phyloP scores from a whole-genome alignment of 305 asterid species.

The Fraxinus nigra region DNA sequence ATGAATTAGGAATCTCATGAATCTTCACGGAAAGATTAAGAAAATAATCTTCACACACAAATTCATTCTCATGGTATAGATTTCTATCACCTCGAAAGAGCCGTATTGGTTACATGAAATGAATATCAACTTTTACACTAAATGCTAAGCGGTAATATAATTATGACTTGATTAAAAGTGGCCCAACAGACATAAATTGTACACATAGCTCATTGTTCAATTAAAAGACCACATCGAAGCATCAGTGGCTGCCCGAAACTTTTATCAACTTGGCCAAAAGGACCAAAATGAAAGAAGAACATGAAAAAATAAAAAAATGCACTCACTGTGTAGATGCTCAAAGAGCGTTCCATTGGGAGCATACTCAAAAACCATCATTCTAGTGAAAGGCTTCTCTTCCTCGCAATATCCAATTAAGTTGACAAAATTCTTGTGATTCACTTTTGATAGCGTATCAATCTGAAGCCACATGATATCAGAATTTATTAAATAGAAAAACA shows the following conservation, averaged over 20 bases:
- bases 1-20: slow-evolving; percentile 7
- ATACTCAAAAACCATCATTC: slow-evolving; percentile 94
- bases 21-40: not conserved
- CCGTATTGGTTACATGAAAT: not conserved
- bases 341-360: slow-evolving; percentile 94
- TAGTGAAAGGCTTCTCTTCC: slow-evolving; percentile 77
- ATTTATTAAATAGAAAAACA: slow-evolving; percentile 4
- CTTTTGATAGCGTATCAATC: slow-evolving; percentile 60
- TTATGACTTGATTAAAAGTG: not conserved
- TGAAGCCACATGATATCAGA: slow-evolving; percentile 23
- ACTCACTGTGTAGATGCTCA: slow-evolving; percentile 89
- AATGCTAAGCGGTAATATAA: not conserved
- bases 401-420: slow-evolving; percentile 77
- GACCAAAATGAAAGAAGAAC: not conserved
- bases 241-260: not conserved
- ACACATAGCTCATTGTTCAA: not conserved
- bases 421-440: slow-evolving; percentile 85
- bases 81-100: not conserved
- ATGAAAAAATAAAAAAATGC: not conserved
- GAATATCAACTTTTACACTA: not conserved
- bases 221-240: not conserved
- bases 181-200: not conserved
- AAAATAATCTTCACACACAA: not conserved
- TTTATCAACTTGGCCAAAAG: not conserved
- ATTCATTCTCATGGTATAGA: not conserved